These are phyloP conservation scores for Haplosporangium gracile DNA, from an alignment of 192 early-diverging fungal genomes.

Conservation along the genomic window DNA sequence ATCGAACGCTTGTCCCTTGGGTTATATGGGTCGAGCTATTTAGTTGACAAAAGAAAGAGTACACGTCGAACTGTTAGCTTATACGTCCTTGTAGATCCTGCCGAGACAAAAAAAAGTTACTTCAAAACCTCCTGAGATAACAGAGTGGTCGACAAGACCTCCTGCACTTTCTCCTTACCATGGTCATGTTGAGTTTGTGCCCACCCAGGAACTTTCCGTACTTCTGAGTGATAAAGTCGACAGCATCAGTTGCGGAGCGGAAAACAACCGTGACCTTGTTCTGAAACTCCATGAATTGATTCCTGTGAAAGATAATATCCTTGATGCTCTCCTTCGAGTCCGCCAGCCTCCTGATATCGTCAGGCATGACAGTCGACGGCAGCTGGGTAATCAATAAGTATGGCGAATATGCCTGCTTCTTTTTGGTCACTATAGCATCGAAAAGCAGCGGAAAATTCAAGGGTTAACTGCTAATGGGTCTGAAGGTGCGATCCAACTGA, in stretches of 20 bases:
- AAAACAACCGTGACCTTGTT: slow-evolving; percentile 44
- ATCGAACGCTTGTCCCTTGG: slow-evolving; percentile 32
- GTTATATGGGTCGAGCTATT: slow-evolving; percentile 49
- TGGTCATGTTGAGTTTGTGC: slow-evolving; percentile 39
- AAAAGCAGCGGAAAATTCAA: not conserved
- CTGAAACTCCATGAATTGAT: slow-evolving; percentile 43
- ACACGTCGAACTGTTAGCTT: not conserved
- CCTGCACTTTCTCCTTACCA: slow-evolving; percentile 23
- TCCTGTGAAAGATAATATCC: slow-evolving; percentile 47
- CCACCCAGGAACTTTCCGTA: slow-evolving; percentile 45
- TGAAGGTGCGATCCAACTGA: no score
- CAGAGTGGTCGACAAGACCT: not conserved
- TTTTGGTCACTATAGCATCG: slow-evolving; percentile 15
- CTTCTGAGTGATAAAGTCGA: slow-evolving; percentile 44
- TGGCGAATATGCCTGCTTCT: slow-evolving; percentile 46
- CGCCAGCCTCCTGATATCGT: slow-evolving; percentile 49
- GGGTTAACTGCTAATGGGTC: not conserved
- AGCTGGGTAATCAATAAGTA: slow-evolving; percentile 38
- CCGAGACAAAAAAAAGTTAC: not conserved
- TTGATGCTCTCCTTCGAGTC: slow-evolving; percentile 31
- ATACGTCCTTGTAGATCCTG: not conserved
- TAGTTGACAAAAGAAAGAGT: not conserved
- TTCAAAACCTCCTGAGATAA: not conserved
- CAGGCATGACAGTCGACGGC: slow-evolving; percentile 46
- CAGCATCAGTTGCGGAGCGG: slow-evolving; percentile 51